Evolutionary conservation across 2,329 filamentous ascomycete genomes (phyloP).

Genomic region (Sporothrix protearum): DNA sequence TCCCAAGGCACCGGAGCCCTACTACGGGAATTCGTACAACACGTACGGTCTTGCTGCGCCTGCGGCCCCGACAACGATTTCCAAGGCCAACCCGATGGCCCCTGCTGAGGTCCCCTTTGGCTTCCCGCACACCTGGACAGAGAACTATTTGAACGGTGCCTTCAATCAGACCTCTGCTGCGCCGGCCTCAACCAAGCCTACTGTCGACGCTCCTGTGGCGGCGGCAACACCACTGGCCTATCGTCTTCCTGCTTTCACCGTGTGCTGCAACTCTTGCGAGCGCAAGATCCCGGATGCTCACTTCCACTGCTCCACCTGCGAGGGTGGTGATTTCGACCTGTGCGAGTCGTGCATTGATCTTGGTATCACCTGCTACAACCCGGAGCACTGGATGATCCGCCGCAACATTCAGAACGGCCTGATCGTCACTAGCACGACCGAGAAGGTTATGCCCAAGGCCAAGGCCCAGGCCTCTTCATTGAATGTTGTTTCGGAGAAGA

Average conservation of each 20-base stretch:
- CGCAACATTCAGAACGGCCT: constrained; percentile 73
- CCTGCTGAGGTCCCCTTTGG: background rate
- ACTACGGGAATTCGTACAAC: background rate
- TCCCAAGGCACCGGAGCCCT: background rate
- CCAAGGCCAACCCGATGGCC: background rate
- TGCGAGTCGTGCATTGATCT: constrained; percentile 74
- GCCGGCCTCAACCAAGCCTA: background rate
- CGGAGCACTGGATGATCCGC: constrained; percentile 92
- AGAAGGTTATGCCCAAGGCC: constrained; percentile 67
- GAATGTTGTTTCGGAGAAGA: background rate
- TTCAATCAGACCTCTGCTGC: background rate
- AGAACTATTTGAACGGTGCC: background rate
- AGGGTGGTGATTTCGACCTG: constrained; percentile 90
- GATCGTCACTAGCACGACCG: constrained; percentile 80
- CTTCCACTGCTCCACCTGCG: constrained; percentile 92
- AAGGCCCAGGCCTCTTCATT: constrained; percentile 33
- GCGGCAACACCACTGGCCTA: background rate
- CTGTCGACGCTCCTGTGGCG: background rate
- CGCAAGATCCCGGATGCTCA: constrained; percentile 73
- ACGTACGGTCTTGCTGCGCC: background rate
- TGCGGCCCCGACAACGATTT: background rate
- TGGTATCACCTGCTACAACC: constrained; percentile 72
- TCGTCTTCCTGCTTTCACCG: constrained; percentile 56
- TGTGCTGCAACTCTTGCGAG: constrained; percentile 93
- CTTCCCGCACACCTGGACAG: background rate